Percentiles rank a stretch among this genome's conserved stretches.
Conservation (phyloP, 208 protist genomes). For the Porcisia hertigi region DNA sequence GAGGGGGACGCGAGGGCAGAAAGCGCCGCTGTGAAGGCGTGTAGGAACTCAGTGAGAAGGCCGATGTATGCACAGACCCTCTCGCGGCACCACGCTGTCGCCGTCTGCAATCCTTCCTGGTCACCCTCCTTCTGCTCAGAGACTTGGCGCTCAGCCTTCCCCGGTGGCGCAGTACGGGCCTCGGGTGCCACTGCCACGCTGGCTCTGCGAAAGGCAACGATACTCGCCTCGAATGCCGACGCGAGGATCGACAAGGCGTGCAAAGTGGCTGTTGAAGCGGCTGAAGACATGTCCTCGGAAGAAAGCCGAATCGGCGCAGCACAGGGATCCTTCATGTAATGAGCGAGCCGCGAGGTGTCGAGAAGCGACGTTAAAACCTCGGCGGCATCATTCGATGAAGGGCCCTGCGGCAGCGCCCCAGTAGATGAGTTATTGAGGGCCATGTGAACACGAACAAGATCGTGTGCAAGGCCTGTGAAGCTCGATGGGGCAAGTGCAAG, state of each 20-base stretch:
- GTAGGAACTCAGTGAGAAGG: slow-evolving; percentile 2
- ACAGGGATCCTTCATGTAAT: background rate
- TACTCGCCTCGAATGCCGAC: slow-evolving; percentile 13
- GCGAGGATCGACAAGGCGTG: slow-evolving; percentile 11
- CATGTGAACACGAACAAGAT: slow-evolving; percentile 2
- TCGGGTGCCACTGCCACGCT: background rate
- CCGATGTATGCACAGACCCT: background rate
- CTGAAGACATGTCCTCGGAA: background rate
- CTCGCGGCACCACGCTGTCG: background rate
- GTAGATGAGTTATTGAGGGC: background rate
- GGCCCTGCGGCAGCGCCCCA: background rate
- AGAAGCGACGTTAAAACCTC: background rate
- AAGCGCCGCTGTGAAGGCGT: background rate
- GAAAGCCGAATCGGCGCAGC: background rate
- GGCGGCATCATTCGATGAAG: background rate
- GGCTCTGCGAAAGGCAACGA: background rate
- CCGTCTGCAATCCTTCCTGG: background rate
- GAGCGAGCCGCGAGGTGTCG: background rate
- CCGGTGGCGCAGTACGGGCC: background rate
- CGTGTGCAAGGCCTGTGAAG: background rate
- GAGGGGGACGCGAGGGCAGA: background rate
- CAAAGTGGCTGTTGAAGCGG: background rate
- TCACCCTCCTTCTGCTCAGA: background rate
- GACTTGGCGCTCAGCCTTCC: background rate
- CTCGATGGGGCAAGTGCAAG: background rate